Conservation (phyloP, 345 rosid species). For the Carallia brachiata region DNA sequence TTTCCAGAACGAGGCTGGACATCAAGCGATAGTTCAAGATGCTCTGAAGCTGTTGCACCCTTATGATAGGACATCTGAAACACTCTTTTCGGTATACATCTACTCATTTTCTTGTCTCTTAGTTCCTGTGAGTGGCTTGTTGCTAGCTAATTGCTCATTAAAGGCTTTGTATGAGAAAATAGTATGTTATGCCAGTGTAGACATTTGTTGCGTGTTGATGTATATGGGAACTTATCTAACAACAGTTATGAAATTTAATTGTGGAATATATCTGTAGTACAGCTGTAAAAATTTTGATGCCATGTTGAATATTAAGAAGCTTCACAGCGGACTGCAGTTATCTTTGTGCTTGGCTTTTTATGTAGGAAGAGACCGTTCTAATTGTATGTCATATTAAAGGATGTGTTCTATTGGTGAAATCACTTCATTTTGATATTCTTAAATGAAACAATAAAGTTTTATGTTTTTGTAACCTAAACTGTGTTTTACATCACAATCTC, state of each 20-base stretch:
- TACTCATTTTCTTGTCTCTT: constrained; percentile 7
- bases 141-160: neutral
- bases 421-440: neutral
- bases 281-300: too few relatives aligned
- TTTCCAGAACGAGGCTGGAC: constrained; percentile 45
- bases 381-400: neutral
- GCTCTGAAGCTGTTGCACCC: constrained; percentile 64
- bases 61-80: constrained; percentile 87
- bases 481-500: neutral
- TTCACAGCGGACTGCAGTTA: neutral
- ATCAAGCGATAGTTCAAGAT: constrained; percentile 54
- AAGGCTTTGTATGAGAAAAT: neutral
- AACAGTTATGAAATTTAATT: too few relatives aligned
- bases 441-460: neutral
- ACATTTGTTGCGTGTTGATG: neutral
- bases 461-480: neutral
- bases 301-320: too few relatives aligned
- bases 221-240: constrained; percentile 1
- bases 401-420: neutral
- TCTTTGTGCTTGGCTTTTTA: neutral
- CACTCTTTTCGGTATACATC: constrained; percentile 65
- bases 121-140: neutral
- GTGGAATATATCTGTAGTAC: too few relatives aligned
- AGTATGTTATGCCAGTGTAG: constrained; percentile 1
- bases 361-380: neutral